phyloP scores from a whole-genome alignment of 176 grass and related monocot genomes.

The Triticum aestivum region DNA sequence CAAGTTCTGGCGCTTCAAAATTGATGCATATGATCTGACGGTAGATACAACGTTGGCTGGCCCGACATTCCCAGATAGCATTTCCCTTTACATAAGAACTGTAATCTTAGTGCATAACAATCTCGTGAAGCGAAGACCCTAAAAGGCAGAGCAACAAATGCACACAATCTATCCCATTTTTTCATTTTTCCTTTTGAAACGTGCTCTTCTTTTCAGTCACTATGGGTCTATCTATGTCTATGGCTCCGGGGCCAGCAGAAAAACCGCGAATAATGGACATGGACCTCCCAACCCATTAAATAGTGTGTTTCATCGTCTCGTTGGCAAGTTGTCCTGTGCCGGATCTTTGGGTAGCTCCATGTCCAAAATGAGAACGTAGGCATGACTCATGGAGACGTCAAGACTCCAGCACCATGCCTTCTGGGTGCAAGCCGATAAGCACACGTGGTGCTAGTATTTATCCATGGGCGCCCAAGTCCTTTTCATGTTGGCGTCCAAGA shows the following conservation, averaged over 20 bases:
- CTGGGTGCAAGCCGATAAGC: conserved; percentile 9
- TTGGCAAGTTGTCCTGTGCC: not conserved
- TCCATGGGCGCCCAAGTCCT: not conserved
- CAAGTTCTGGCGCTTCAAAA: too few species aligned
- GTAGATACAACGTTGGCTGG: too few species aligned
- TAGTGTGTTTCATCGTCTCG: not conserved
- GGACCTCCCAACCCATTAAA: conserved; percentile 28
- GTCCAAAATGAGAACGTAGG: not conserved
- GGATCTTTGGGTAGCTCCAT: not conserved
- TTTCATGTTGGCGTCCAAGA: not conserved
- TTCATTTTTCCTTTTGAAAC: not conserved
- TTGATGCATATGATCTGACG: too few species aligned
- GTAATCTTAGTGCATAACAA: not conserved
- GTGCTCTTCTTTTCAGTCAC: not conserved
- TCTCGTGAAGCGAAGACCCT: not conserved
- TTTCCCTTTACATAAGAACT: too few species aligned
- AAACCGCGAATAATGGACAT: not conserved
- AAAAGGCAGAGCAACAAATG: not conserved
- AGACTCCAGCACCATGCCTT: conserved; percentile 6
- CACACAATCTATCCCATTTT: not conserved
- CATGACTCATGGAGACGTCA: conserved; percentile 46
- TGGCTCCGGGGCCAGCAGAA: not conserved
- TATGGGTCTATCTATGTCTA: not conserved
- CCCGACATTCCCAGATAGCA: too few species aligned
- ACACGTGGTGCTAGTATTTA: conserved; percentile 19